Base-by-base conservation (phyloP, 2,329 filamentous ascomycete genomes). In the Diplodia corticola region DNA sequence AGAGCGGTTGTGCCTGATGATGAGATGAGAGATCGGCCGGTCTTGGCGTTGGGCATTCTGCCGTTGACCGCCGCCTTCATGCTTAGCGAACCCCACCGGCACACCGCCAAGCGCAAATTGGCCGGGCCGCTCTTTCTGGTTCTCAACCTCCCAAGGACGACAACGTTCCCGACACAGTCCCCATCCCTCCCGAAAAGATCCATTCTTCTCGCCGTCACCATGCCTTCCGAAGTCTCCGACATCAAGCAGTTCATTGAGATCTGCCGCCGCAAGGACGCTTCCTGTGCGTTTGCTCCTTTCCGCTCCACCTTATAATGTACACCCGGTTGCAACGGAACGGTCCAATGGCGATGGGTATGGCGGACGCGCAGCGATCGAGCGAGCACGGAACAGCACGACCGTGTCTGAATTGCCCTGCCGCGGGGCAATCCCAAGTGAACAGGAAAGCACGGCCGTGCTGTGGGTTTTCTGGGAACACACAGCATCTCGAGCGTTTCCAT, bases 241-340 rank as follows among this genome's bases (percentile, higher is more conserved):
- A 98, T 98, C 89, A 98, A 99, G 81, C 82, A 97, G 88, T 99
- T 99, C 92, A 96, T 99, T 84, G 95, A 98, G 91, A 97, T 99
- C 89, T 97, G 92, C 90, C 91, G 94, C 85, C 91, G 95, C 83
- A 96, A 97, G 88, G 96, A 99, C 89, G 95, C 95, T 82, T 96
- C 91, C 81, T 97, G 95, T 99, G 91, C 79, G 93, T 93, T 63
- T 53, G 37, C 28, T 20, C 40, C 22, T 28, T 40, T 20, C 44
- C 37, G n/a, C 37, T 33, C 49, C 61, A 61, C 50, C 64, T 40
- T 12, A 57, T 50, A 49, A 44, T 44, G 33, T 12, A 44, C 17
- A 12, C 46, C 44, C 51, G 49, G 20, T 20, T n/a, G 26, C 12
- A 15, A 12, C 44, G 17, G 30, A 10, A 44, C 15, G 61, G 37